Conservation (phyloP, 257 asterid species). For the Petunia axillaris region DNA sequence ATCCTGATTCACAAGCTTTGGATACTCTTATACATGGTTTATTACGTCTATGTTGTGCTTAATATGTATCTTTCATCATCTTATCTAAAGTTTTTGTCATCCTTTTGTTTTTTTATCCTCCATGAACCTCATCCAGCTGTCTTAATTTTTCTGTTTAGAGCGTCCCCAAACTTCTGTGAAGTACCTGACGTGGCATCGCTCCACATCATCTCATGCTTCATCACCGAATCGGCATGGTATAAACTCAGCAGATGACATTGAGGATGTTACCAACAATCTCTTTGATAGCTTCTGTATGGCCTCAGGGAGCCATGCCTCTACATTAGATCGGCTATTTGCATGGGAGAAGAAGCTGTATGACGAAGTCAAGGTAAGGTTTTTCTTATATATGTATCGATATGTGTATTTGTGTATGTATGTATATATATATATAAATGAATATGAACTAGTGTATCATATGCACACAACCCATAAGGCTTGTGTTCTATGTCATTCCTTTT, state of each 20-base stretch:
- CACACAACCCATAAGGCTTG: neutral
- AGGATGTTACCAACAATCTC: conserved; percentile 55
- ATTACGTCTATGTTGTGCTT: neutral
- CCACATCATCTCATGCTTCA: conserved; percentile 79
- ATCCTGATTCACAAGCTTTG: neutral
- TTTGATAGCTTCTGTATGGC: conserved; percentile 81
- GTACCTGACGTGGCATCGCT: conserved; percentile 95
- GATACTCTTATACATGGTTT: neutral
- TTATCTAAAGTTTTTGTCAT: neutral
- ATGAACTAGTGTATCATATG: neutral
- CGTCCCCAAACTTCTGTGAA: conserved; percentile 73
- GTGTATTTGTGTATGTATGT: neutral
- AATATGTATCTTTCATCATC: neutral
- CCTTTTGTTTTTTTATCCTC: neutral
- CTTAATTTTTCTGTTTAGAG: conserved; percentile 48
- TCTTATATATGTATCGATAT: neutral
- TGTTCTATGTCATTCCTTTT: neutral
- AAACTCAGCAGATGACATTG: conserved; percentile 54
- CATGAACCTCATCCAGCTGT: conserved; percentile 16
- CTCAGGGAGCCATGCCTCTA: conserved; percentile 97
- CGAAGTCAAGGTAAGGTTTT: conserved; percentile 83
- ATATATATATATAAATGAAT: neutral
- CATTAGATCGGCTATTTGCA: conserved; percentile 88
- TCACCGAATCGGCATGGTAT: conserved; percentile 75
- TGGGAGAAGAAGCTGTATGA: conserved; percentile 99